Conservation (phyloP, 768 basidiomycete genomes). For the Leccinum obscurum region DNA sequence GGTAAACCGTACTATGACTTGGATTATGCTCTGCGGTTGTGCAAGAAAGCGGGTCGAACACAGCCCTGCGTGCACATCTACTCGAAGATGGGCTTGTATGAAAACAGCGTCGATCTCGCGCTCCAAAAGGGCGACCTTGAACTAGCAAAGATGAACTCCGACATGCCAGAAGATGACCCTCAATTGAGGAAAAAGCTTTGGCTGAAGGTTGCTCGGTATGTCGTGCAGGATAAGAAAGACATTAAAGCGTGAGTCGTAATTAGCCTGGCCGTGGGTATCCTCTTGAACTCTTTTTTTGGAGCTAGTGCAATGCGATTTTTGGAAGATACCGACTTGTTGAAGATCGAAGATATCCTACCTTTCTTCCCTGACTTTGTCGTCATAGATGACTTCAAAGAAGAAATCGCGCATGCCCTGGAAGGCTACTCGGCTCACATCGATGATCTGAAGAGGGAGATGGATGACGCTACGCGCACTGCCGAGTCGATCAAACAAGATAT, state of each 20-base stretch:
- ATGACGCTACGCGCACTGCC: slow-evolving; percentile 88
- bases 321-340: slow-evolving; percentile 90
- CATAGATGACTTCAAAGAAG: slow-evolving; percentile 99
- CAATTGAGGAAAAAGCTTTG: slow-evolving; percentile 89
- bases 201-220: slow-evolving; percentile 98
- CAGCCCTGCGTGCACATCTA: slow-evolving; percentile 96
- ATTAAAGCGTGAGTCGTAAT: slow-evolving; percentile 83
- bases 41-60: slow-evolving; percentile 76
- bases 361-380: slow-evolving; percentile 99
- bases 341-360: slow-evolving; percentile 97
- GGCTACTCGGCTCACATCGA: slow-evolving; percentile 93
- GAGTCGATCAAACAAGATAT: slow-evolving; percentile 95
- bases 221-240: slow-evolving; percentile 97
- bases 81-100: slow-evolving; percentile 96
- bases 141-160: slow-evolving; percentile 91
- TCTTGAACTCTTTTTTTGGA: slow-evolving; percentile 3
- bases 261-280: background rate
- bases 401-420: slow-evolving; percentile 94
- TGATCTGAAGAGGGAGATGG: slow-evolving; percentile 89
- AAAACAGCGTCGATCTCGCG: slow-evolving; percentile 94
- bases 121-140: slow-evolving; percentile 94
- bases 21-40: slow-evolving; percentile 93
- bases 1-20: slow-evolving; percentile 93
- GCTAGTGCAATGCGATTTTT: slow-evolving; percentile 94
- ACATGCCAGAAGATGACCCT: slow-evolving; percentile 90